Evolutionary conservation across 2,329 filamentous ascomycete genomes (phyloP), one percentile per base, ranked within the genome.

Genomic region (Ophiocordyceps robertsii): DNA sequence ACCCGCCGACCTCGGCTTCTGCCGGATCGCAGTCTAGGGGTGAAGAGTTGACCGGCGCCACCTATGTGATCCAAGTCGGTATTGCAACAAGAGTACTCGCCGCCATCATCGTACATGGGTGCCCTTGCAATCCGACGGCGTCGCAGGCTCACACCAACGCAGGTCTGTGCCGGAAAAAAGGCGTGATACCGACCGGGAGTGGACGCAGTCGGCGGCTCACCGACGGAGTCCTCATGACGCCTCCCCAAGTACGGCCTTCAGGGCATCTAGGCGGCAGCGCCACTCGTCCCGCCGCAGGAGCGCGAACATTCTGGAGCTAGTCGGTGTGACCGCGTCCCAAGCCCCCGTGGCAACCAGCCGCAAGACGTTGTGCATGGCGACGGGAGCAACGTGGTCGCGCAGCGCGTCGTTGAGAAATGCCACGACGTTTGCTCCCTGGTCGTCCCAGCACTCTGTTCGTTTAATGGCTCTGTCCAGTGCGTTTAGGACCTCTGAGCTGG

Each of bases 201-300:
- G 24, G 24, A 27, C 24, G 9, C 24, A 27, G 24, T 4, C 24
- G 24, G 24, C 9, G 7, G 6, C 6, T 9, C 24, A 27, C 24
- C 3, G 24, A 27, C 6, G 9, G 9, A 27, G 6, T 27, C 24
- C 24, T 27, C 24, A 27, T 9, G 24, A 27, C 9, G 21, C n/a
- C 27, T 24, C 19, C 6, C 17, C 35, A 4, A 55, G 36, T 24
- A 59, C 31, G 3, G 31, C 41, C 9, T 46, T 48, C 3, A 61
- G 53, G 19, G 51, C 39, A 7, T 40, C 41, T 4, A 57, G 47
- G 4, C 61, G 55, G 37, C 45, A 36, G 8, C 40, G 45, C 60
- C 60, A 62, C 46, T 66, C 63, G 2, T 62, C 51, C 31, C 53
- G 52, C 5, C 62, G 62, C 1, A 66, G 44, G n/a, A 64, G 46